These are phyloP conservation scores for Boletus pseudopeckii DNA, from an alignment of 768 basidiomycete species.

Conservation along the genomic window DNA sequence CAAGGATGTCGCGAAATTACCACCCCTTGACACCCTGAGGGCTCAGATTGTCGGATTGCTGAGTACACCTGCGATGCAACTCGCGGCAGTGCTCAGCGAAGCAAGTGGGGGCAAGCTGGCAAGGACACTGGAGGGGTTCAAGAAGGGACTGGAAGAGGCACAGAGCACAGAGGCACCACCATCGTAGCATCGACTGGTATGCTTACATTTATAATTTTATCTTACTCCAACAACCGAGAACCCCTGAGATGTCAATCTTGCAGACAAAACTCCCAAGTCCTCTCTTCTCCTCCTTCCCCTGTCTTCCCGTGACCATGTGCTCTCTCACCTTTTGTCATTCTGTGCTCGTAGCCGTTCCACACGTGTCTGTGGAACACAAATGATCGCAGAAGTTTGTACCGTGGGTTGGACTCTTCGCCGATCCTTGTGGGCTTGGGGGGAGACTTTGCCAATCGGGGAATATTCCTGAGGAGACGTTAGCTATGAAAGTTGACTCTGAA, in stretches of 20 bases:
- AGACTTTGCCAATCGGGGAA: constrained; percentile 71
- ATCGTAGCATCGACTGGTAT: constrained; percentile 17
- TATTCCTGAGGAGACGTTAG: constrained; percentile 49
- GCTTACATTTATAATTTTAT: constrained; percentile 8
- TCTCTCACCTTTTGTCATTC: constrained; percentile 90
- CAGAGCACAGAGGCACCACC: constrained; percentile 22
- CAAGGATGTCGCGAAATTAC: constrained; percentile 65
- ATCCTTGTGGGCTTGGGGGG: constrained; percentile 54
- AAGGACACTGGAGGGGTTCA: constrained; percentile 72
- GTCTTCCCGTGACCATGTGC: constrained; percentile 62
- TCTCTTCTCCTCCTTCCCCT: constrained; percentile 71
- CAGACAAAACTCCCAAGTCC: constrained; percentile 87
- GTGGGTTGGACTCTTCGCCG: constrained; percentile 54
- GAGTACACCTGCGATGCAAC: constrained; percentile 67
- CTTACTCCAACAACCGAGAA: background rate
- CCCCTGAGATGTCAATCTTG: constrained; percentile 15
- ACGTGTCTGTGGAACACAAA: constrained; percentile 67
- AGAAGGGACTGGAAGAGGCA: constrained; percentile 58
- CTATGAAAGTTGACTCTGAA: constrained; percentile 6
- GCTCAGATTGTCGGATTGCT: constrained; percentile 85
- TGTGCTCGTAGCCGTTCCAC: constrained; percentile 88
- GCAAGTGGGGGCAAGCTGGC: constrained; percentile 67
- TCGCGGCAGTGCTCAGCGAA: constrained; percentile 66
- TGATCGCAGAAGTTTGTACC: constrained; percentile 69
- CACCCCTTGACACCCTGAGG: constrained; percentile 70